Evolutionary conservation across 192 early-diverging fungal genomes (phyloP).

Genomic region (Coemansia sp.): DNA sequence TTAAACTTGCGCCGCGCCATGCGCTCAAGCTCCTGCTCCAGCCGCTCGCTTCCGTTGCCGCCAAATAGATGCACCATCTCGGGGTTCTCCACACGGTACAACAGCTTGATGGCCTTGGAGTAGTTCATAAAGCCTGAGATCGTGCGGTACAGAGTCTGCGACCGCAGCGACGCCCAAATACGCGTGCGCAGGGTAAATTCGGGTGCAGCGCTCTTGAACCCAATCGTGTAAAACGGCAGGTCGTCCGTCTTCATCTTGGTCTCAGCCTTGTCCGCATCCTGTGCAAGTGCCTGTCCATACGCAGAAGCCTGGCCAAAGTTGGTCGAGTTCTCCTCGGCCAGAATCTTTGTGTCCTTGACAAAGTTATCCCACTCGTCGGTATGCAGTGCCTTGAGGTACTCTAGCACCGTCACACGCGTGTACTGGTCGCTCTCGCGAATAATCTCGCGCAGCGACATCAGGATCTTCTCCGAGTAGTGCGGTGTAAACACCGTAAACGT

Average conservation of each 20-base stretch:
- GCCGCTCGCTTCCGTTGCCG: conserved; percentile 62
- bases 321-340: conserved; percentile 67
- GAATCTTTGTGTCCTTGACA: conserved; percentile 79
- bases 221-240: conserved; percentile 76
- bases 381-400: conserved; percentile 79
- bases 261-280: conserved; percentile 60
- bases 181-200: conserved; percentile 82
- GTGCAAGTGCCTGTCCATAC: conserved; percentile 52
- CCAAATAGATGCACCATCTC: conserved; percentile 66
- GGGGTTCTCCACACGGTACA: conserved; percentile 80
- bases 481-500: conserved; percentile 82
- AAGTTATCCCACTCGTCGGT: conserved; percentile 88
- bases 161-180: conserved; percentile 84
- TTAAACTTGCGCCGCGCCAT: conserved; percentile 79
- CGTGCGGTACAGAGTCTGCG: conserved; percentile 84
- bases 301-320: conserved; percentile 57
- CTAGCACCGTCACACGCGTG: conserved; percentile 76
- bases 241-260: conserved; percentile 74
- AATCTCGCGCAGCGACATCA: conserved; percentile 79
- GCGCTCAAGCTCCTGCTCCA: conserved; percentile 68
- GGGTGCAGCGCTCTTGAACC: conserved; percentile 77
- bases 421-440: conserved; percentile 80
- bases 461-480: conserved; percentile 83
- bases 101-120: conserved; percentile 75
- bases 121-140: conserved; percentile 89